Base-by-base conservation (phyloP, 2,329 filamentous ascomycete genomes). In the Trichophyton equinum region DNA sequence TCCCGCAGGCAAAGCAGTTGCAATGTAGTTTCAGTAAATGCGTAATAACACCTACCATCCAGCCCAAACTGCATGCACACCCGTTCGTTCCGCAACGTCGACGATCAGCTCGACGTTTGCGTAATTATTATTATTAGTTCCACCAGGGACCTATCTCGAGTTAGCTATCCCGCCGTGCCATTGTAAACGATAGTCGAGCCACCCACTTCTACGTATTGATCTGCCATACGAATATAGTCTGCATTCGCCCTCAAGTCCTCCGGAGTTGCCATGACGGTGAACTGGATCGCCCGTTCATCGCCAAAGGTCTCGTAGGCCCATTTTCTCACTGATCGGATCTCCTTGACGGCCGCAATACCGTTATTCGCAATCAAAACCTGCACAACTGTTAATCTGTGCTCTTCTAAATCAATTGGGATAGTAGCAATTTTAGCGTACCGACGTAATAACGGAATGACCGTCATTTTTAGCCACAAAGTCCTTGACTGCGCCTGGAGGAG, bases 81-180 rank as follows among this genome's bases (percentile, higher is more conserved):
- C 85, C 91, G 96, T 97, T 65, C 94, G 90, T 82, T 99, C 94
- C 27, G 94, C 94, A 73, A 99, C 85, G 79, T 99, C 94, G 67
- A 99, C 94, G 76, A 99, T 99, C 73, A 99, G 82, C 79, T 99
- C 94, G 63, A 99, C 94, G 74, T 99, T 99, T 78, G 94, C 94
- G 77, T 99, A 99, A 78, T 99, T 99, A 86, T 99, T 96, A 83
- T 99, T 99, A 81, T 99, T 99, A 64, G 94, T 99, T 72, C 94
- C 94, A 72, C 94, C 94, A 38, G 94, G 94, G 64, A 99, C 92
- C 81, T 82, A 69, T 47, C 46, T 7, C 7, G 20, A 47, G 8
- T 13, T 47, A 47, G 20, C 15, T 30, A 65, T 60, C 27, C 27
- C 55, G 58, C 18, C 8, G 27, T 46, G 25, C 42, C 27, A 44